Conservation (phyloP, 2,329 filamentous ascomycete species). For the Anisogramma anomala region DNA sequence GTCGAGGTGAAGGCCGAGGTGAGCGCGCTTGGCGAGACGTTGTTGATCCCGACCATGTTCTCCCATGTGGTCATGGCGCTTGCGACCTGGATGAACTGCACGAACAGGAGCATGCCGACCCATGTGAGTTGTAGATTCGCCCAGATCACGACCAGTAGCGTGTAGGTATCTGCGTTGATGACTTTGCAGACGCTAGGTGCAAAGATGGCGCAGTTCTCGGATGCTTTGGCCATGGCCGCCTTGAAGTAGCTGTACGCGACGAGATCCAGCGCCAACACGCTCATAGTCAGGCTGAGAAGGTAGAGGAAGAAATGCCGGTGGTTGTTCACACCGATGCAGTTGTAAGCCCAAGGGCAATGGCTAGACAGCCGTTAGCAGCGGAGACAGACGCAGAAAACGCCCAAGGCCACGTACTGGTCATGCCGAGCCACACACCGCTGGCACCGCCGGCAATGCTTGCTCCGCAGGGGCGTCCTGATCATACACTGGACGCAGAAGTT, state of each 20-base stretch:
- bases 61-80: conserved; percentile 93
- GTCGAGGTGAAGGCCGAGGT: conserved; percentile 70
- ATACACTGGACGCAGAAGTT: conserved; percentile 94
- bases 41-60: conserved; percentile 75
- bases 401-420: conserved; percentile 64
- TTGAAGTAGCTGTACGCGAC: conserved; percentile 62
- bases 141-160: conserved; percentile 71
- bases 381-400: neutral
- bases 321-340: conserved; percentile 92
- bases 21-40: conserved; percentile 44
- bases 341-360: conserved; percentile 96
- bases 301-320: conserved; percentile 93
- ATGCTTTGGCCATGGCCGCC: conserved; percentile 40
- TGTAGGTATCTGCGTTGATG: conserved; percentile 73
- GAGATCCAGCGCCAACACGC: conserved; percentile 61
- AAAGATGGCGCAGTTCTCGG: conserved; percentile 59
- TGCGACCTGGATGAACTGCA: conserved; percentile 85
- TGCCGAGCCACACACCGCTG: conserved; percentile 89
- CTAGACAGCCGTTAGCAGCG: conserved; percentile 30
- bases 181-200: conserved; percentile 63
- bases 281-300: conserved; percentile 63
- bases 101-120: conserved; percentile 93
- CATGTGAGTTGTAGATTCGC: conserved; percentile 74
- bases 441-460: conserved; percentile 91
- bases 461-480: conserved; percentile 82